These are phyloP conservation scores for Penicillium sumatraense DNA, from an alignment of 2,329 filamentous ascomycete genomes.

Conservation along the genomic window DNA sequence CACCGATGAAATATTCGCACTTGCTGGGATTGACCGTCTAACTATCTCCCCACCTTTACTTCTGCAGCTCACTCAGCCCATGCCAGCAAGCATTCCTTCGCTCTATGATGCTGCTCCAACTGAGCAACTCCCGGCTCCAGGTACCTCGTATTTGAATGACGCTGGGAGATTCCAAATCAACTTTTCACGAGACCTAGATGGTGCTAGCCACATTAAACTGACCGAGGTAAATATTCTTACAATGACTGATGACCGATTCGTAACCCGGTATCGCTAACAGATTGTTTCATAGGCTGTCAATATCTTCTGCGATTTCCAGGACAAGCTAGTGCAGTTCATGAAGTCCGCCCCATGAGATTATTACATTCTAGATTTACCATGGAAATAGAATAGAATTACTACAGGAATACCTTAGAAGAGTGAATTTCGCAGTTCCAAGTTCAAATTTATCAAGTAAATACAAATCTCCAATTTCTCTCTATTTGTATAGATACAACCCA, in stretches of 20 bases:
- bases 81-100: constrained; percentile 36
- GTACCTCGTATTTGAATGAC: constrained; percentile 41
- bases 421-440: too few relatives aligned
- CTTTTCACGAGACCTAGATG: constrained; percentile 51
- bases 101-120: constrained; percentile 30
- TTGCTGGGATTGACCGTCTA: constrained; percentile 63
- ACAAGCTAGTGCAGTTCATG: constrained; percentile 51
- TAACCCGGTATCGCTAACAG: not conserved
- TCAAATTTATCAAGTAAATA: not conserved
- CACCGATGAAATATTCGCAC: constrained; percentile 60
- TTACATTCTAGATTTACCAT: too few relatives aligned
- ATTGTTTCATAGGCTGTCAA: constrained; percentile 54
- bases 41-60: constrained; percentile 63
- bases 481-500: constrained; percentile 13
- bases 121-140: constrained; percentile 11
- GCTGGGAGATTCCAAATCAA: constrained; percentile 57
- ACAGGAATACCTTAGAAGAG: too few relatives aligned
- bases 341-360: constrained; percentile 1
- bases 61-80: constrained; percentile 49
- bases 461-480: not conserved
- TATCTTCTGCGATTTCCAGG: constrained; percentile 62
- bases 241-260: not conserved
- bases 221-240: constrained; percentile 38
- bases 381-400: not conserved
- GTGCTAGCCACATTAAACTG: constrained; percentile 55